A percentile compares a stretch with the other conserved stretches of the same genome.
phyloP scores from a whole-genome alignment of 23 red algal species.

The Gracilaria gracilis region DNA sequence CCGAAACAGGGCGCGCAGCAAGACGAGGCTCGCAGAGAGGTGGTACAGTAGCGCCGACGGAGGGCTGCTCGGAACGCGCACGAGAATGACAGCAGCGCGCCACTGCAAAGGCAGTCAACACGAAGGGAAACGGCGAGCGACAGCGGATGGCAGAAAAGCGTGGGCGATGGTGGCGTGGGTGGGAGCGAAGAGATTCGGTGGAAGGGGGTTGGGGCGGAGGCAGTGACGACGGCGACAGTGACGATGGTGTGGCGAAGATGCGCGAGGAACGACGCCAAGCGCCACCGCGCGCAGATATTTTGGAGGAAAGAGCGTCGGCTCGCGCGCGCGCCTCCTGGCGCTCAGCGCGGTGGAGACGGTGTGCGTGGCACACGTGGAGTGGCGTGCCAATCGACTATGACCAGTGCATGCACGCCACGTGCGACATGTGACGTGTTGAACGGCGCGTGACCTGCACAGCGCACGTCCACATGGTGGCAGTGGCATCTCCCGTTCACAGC shows the following conservation, averaged over 20 bases:
- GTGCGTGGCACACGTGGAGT: neutral
- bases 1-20: neutral
- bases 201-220: neutral
- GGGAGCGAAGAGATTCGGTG: neutral
- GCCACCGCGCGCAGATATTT: neutral
- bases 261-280: neutral
- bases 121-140: too few species aligned
- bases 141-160: neutral
- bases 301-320: too few species aligned
- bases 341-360: neutral
- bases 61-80: too few species aligned
- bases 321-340: neutral
- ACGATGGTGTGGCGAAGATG: neutral
- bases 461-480: neutral
- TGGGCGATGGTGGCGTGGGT: neutral
- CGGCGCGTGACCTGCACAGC: neutral
- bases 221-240: neutral
- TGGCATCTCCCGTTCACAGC: too few species aligned
- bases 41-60: too few species aligned
- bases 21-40: neutral
- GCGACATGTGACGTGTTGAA: neutral
- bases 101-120: too few species aligned
- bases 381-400: neutral
- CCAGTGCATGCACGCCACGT: neutral
- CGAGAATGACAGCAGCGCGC: too few species aligned